Conservation (phyloP, 352 stramenopile species). For the Hyaloperonospora brassicae region DNA sequence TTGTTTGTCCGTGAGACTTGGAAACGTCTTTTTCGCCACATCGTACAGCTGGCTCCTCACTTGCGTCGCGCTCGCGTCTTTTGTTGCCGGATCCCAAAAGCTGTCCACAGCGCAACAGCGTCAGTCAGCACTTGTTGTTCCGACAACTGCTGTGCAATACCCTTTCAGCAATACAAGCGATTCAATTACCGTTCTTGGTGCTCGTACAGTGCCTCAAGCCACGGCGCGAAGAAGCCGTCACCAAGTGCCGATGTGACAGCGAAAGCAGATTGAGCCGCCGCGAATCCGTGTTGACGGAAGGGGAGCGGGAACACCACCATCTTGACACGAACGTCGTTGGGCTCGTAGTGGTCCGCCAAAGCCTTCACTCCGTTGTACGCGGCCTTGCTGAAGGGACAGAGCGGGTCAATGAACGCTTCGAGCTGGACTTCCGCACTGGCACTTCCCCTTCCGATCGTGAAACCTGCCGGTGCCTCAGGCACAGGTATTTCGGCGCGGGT, state of each 20-base stretch:
- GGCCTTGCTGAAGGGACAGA: conserved; percentile 60
- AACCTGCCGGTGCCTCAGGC: conserved; percentile 46
- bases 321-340: conserved; percentile 44
- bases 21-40: conserved; percentile 57
- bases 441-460: conserved; percentile 46
- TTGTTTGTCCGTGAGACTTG: conserved; percentile 37
- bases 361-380: conserved; percentile 62
- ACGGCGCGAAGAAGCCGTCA: conserved; percentile 41
- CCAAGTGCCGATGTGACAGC: conserved; percentile 50
- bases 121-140: too few species aligned
- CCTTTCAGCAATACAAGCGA: too few species aligned
- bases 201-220: conserved; percentile 61
- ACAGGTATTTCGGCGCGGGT: conserved; percentile 45
- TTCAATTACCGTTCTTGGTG: conserved; percentile 41
- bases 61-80: conserved; percentile 52
- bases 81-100: conserved; percentile 66
- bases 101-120: conserved; percentile 12
- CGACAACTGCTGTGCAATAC: too few species aligned
- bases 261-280: conserved; percentile 44
- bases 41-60: conserved; percentile 46
- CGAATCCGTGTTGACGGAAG: conserved; percentile 69
- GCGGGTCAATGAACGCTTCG: conserved; percentile 73
- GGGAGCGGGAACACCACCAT: conserved; percentile 65
- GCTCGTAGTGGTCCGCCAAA: conserved; percentile 45
- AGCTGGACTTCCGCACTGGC: conserved; percentile 51